Evolutionary conservation across 192 early-diverging fungal species (phyloP).

Genomic region (Cladochytrium replicatum): DNA sequence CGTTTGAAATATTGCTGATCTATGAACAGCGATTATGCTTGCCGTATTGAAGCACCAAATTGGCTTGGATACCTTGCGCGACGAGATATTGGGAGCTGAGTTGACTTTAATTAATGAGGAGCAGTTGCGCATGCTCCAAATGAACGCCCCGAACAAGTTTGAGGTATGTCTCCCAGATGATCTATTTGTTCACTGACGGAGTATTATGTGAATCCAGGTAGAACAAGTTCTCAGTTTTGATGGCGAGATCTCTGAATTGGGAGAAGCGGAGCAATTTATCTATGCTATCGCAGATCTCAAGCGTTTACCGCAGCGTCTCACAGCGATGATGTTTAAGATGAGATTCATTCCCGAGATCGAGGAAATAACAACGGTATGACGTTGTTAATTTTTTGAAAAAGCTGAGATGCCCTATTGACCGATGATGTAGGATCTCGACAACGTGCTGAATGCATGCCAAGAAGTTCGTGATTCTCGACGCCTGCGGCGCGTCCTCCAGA

Average conservation of each 20-base stretch:
- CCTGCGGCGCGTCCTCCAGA: slow-evolving; percentile 22
- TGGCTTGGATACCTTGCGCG: too few species aligned
- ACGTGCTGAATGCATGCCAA: slow-evolving; percentile 22
- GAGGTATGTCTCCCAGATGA: slow-evolving; percentile 25
- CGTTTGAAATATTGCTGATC: too few species aligned
- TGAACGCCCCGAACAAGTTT: background rate
- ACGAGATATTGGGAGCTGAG: too few species aligned
- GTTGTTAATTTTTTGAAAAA: background rate
- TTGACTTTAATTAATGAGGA: too few species aligned
- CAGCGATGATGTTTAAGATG: slow-evolving; percentile 28
- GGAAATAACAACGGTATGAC: slow-evolving; percentile 19
- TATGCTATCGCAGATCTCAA: slow-evolving; percentile 26
- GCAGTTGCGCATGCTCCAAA: background rate
- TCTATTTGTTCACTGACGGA: slow-evolving; percentile 24
- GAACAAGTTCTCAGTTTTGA: slow-evolving; percentile 30
- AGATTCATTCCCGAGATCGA: slow-evolving; percentile 32
- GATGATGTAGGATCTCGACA: slow-evolving; percentile 17
- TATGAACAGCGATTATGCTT: too few species aligned
- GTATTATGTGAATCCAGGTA: too few species aligned
- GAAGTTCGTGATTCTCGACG: slow-evolving; percentile 18
- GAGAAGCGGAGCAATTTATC: slow-evolving; percentile 35
- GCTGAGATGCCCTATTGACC: background rate
- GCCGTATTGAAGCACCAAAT: too few species aligned
- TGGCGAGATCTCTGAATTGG: slow-evolving; percentile 27
- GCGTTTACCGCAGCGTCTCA: slow-evolving; percentile 22